Base-by-base conservation (phyloP, 2,329 filamentous ascomycete genomes). In the Epichloe scottii region DNA sequence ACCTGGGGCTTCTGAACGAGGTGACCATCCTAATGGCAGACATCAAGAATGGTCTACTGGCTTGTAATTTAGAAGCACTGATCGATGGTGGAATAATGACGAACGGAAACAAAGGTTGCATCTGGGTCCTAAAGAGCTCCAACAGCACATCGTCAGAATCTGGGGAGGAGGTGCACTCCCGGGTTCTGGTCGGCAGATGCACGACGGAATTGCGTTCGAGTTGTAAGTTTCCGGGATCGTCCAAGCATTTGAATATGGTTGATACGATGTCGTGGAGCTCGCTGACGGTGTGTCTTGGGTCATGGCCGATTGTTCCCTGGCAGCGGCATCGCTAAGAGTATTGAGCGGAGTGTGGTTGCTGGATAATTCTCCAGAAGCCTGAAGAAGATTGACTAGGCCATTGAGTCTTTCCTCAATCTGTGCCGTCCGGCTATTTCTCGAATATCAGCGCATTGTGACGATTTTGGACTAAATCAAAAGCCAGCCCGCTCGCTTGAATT, bases 361-460 rank as follows among this genome's bases (percentile, higher is more conserved):
- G 5, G 55, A 55, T 11, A 71, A 54, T 4, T 71, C 70, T 4
- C 70, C 69, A 2, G 67, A 67, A 1, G 72, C 70, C 35, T 70
- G 70, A 2, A 77, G 64, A 0, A 75, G 63, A 48, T 72, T 71
- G 21, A 76, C 70, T 1, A 77, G 64, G 17, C 71, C 72, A 53
- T 77, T 73, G 7, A 77, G 60, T 6, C 70, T 67, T 51, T 75
- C 69, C 53, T 76, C 74, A 14, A 77, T 69, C 51, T 75, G 72
- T 1, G 71, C 69, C 3, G 74, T 76, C 57, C 67, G 69, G 14
- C 74, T 77, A 51, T 39, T 34, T 39, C 19, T 23, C 12, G 34
- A 37, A 14, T 19, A 7, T 53, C 15, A 53, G 51, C 40, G 30
- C 11, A 37, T 43, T 37, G 40, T 35, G 21, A n/a, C 23, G 3